Evolutionary conservation across 2,329 filamentous ascomycete genomes (phyloP).

Genomic region (Pleomassaria siparia): DNA sequence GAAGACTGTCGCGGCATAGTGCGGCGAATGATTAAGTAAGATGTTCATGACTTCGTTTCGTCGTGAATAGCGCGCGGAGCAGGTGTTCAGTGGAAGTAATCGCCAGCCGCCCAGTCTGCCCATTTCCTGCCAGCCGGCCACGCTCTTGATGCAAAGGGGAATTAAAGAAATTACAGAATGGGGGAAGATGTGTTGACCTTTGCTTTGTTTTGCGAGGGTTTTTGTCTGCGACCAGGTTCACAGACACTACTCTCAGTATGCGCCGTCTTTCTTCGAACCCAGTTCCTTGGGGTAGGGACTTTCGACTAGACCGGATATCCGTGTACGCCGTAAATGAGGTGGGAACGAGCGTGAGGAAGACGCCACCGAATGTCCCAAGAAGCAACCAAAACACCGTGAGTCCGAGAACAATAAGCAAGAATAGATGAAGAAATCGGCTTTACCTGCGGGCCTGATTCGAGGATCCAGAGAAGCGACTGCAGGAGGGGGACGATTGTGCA

Average conservation of each 20-base stretch:
- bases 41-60: constrained; percentile 41
- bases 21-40: constrained; percentile 10
- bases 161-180: constrained; percentile 36
- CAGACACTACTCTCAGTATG: constrained; percentile 3
- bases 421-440: constrained; percentile 24
- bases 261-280: not conserved
- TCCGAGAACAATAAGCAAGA: constrained; percentile 44
- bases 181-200: constrained; percentile 1
- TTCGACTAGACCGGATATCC: constrained; percentile 24
- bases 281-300: not conserved
- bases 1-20: not conserved
- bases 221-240: not conserved
- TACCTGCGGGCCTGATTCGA: not conserved
- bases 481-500: not conserved
- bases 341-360: constrained; percentile 24
- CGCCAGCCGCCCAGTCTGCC: not conserved
- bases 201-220: not conserved
- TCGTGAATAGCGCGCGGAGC: constrained; percentile 25
- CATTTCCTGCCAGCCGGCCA: constrained; percentile 7
- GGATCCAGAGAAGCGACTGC: not conserved
- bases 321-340: constrained; percentile 24
- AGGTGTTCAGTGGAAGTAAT: not conserved
- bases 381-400: constrained; percentile 33
- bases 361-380: constrained; percentile 23
- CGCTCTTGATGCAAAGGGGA: constrained; percentile 21